Percentiles rank a stretch among this genome's conserved stretches.
These are phyloP conservation scores for Venturia nashicola DNA, from an alignment of 2,329 filamentous ascomycete genomes.

Conservation along the genomic window DNA sequence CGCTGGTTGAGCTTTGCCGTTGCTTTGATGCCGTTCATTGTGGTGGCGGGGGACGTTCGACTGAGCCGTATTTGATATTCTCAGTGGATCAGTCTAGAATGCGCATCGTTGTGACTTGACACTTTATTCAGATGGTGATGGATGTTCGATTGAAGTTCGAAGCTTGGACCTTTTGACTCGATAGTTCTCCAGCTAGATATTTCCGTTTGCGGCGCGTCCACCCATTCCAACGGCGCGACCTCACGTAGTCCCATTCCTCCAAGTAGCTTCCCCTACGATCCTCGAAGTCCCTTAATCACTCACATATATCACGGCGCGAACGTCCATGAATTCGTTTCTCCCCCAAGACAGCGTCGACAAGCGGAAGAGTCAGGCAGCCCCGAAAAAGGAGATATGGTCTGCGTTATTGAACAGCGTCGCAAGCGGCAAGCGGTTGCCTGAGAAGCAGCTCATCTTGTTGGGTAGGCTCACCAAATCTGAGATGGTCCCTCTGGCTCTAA, in stretches of 20 bases:
- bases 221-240: background rate
- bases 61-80: no score
- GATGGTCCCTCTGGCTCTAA: background rate
- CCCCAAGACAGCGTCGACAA: slow-evolving; percentile 15
- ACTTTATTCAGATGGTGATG: no score
- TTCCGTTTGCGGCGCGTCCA: background rate
- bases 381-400: slow-evolving; percentile 84
- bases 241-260: background rate
- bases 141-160: background rate
- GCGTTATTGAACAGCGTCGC: slow-evolving; percentile 85
- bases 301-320: background rate
- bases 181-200: no score
- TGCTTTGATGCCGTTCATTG: slow-evolving; percentile 88
- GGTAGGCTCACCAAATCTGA: slow-evolving; percentile 38
- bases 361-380: slow-evolving; percentile 44
- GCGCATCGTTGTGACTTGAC: background rate
- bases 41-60: slow-evolving; percentile 11
- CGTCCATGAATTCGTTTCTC: slow-evolving; percentile 7
- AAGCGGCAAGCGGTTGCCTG: slow-evolving; percentile 76
- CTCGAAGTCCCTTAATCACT: background rate
- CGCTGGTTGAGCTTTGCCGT: slow-evolving; percentile 89
- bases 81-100: no score
- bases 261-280: background rate
- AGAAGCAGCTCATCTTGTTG: slow-evolving; percentile 82
- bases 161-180: background rate